Base-by-base conservation (phyloP, 2,329 filamentous ascomycete genomes). In the Stachybotrys echinatus region DNA sequence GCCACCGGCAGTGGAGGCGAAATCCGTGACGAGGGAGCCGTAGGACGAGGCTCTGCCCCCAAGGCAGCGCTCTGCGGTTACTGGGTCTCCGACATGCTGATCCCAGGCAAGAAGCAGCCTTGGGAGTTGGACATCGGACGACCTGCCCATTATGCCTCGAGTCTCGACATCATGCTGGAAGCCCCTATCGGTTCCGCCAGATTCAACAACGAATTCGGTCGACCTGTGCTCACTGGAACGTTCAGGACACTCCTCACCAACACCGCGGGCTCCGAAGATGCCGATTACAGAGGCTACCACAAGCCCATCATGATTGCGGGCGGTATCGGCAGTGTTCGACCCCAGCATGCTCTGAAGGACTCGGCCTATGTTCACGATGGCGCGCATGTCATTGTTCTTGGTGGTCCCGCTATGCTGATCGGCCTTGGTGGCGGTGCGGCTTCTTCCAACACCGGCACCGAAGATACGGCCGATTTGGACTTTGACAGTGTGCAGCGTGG, bases 231-330 rank as follows among this genome's bases (percentile, higher is more conserved):
- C 12, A 81, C 87, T 3, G 94, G 94, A 20, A 92, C 91, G 64
- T 99, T 99, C 76, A 81, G 92, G 53, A 99, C 94, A 1, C 79
- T 99, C 37, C 82, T 95, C 23, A 88, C 85, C 20, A 58, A 65
- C 31, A 81, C 80, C 39, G 71, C 71, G 38, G 67, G 71, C 37
- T 73, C 76, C 45, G 65, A 66, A 4, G 58, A 63, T 18, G 77
- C 77, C 19, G 90, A 95, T 58, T 80, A 89, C 62, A 81, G 92
- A 58, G 94, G 94, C 21, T 99, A 95, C 66, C 94, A 97, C 72
- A 99, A 99, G 74, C 94, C 94, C 10, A 96, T 96, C 67, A 95
- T 96, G 89, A 90, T 99, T 71, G 94, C 94, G 54, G 94, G 94
- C 64, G 94, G 94, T 64, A 83, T 97, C 34, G 94, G 94, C 45